Conservation (phyloP, 2,329 filamentous ascomycete species). For the Orbilia blumenaviensis region DNA sequence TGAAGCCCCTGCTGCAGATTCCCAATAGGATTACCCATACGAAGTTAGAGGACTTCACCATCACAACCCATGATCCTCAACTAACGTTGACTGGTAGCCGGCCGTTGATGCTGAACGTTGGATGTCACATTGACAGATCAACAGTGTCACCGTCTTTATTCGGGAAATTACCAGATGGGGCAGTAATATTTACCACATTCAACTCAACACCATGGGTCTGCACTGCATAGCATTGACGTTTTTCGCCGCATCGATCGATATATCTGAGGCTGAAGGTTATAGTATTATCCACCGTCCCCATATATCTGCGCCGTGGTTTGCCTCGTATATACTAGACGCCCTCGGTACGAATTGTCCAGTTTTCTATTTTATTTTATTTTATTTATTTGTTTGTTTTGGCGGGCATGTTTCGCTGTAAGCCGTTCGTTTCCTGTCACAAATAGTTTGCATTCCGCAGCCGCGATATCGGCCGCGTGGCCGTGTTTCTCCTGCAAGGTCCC, state of each 20-base stretch:
- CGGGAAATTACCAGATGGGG: constrained; percentile 22
- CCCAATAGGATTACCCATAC: constrained; percentile 9
- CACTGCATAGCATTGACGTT: too few relatives aligned
- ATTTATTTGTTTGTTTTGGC: too few relatives aligned
- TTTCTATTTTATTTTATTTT: too few relatives aligned
- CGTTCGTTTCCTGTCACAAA: not conserved
- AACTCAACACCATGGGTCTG: not conserved
- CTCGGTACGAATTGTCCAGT: constrained; percentile 10
- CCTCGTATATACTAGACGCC: constrained; percentile 33
- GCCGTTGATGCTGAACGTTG: not conserved
- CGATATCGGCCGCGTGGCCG: constrained; percentile 39
- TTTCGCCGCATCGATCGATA: constrained; percentile 1
- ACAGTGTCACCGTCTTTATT: not conserved
- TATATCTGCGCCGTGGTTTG: constrained; percentile 47
- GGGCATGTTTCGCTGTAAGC: not conserved
- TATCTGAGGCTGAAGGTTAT: constrained; percentile 1
- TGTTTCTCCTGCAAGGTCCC: constrained; percentile 34
- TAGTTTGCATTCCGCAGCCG: constrained; percentile 1
- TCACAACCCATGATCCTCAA: not conserved
- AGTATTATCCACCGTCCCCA: constrained; percentile 1
- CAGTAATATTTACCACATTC: not conserved
- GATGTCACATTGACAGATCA: not conserved
- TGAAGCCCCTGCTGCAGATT: constrained; percentile 25
- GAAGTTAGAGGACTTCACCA: not conserved
- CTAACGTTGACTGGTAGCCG: not conserved